Evolutionary conservation across 208 protist genomes (phyloP), one percentile per base, ranked within the genome.

Genomic region (Jaenimonas drosophilae): DNA sequence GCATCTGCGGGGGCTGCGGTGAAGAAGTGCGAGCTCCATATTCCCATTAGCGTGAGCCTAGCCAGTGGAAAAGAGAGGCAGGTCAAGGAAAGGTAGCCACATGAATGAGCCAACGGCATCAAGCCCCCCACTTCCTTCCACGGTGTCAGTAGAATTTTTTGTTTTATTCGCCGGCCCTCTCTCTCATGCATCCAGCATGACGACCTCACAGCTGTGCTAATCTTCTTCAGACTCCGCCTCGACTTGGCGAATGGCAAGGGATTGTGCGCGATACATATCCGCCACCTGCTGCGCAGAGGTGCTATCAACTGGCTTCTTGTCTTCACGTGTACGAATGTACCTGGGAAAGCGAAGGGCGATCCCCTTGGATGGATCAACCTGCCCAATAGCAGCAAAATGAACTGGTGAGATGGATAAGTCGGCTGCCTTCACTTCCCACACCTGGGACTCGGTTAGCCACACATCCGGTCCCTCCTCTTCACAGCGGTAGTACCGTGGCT

Each of bases 351-450:
- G 90, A 12, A 99, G 76, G 26, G 94, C 94, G 24, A 99, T 94
- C 38, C 99, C 99, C 43, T 91, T 92, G 11, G 44, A 63, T 21
- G 66, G 21, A 60, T 88, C 69, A 6, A 97, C 83, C 1, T 94
- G 47, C 16, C 96, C 94, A 9, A 87, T 64, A 7, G 91, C 97
- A 5, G 96, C 96, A 33, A 64, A 86, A 66, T 99, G 96, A 4
- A 77, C 75, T 0, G 98, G 98, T 1, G 96, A 99, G 11, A 99
- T 88, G 9, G 95, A 97, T 11, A 99, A 64, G 65, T 99, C 99
- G 0, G 99, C 97, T 4, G 91, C 97, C 43, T 91, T 82, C 12
- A 99, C 78, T 63, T 99, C 98, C 98, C 98, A 99, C 17, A 99
- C 98, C 24, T 89, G 73, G 39, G 63, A 49, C 26, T 93, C 72